Conservation (phyloP, 306 rosid species). For the Amphicarpaea edgeworthii region DNA sequence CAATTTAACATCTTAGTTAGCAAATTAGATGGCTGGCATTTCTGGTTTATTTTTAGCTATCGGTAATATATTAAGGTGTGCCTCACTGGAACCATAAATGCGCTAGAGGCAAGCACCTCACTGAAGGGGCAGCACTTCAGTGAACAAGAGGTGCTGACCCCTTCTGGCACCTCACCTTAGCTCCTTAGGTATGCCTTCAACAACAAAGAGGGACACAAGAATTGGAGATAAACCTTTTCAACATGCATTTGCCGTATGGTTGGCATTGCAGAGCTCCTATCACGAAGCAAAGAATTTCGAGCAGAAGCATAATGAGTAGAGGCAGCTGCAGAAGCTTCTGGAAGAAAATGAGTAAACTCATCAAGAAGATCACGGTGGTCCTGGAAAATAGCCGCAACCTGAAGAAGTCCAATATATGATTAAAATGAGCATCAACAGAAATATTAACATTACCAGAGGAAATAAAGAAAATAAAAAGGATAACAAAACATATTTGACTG, state of each 20-base stretch:
- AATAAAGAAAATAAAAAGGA: constrained; percentile 7
- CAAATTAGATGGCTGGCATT: constrained; percentile 29
- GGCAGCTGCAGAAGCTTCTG: constrained; percentile 74
- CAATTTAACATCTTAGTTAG: constrained; percentile 39
- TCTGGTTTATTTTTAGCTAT: constrained; percentile 10
- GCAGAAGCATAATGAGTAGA: constrained; percentile 64
- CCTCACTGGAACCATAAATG: background rate
- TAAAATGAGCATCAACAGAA: constrained; percentile 35
- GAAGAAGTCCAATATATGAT: constrained; percentile 48
- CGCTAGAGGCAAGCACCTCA: constrained; percentile 19
- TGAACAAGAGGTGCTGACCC: constrained; percentile 23
- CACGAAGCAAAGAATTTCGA: constrained; percentile 73
- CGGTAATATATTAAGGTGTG: background rate
- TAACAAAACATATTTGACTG: constrained; percentile 21
- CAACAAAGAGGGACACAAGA: constrained; percentile 7
- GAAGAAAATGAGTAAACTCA: constrained; percentile 92
- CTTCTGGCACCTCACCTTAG: constrained; percentile 35
- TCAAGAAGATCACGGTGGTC: constrained; percentile 85
- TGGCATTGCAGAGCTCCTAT: constrained; percentile 86
- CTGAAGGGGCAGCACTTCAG: constrained; percentile 36
- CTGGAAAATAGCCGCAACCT: constrained; percentile 90
- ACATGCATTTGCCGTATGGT: constrained; percentile 67
- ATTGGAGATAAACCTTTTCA: constrained; percentile 73
- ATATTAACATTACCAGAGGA: constrained; percentile 13
- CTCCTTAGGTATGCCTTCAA: constrained; percentile 1